Base-by-base conservation (phyloP, 140 eudicot species). In the Eryngium alpinum region DNA sequence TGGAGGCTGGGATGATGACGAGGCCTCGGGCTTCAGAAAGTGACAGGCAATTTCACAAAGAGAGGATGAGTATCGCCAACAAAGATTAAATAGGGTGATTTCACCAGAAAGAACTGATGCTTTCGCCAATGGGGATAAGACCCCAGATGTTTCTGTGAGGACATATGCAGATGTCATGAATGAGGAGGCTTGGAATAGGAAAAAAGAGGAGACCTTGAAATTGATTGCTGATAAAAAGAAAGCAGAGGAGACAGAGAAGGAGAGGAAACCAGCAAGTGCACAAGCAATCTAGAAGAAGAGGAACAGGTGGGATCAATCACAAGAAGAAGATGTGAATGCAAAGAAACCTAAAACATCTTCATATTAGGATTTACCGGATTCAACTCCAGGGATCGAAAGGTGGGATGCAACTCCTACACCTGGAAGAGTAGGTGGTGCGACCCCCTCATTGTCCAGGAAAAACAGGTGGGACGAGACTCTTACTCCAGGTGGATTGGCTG, bases 351-450 rank as follows among this genome's bases (percentile, higher is more conserved):
- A 95, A 75, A 69, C 90, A 10, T 90, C 89, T 21, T 94, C 97
- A 10, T 98, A 92, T 83, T 95, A 98, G 99, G 99, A 95, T 82
- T 72, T 88, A 90, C 99, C 97, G 0, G 99, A 95, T 70, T 93
- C 99, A 0, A 92, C 97, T 49, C 99, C 97, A 0, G 99, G 97
- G 46, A 91, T 94, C 81, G 98, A 97, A 32, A 85, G 99, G 83
- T 95, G 99, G 99, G 99, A 95, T 85, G 99, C 97, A 6, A 95
- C 99, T 27, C 99, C 99, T 1, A 92, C 99, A 9, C 97, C 99
- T 0, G 98, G 98, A 15, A 88, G 99, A 79, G 69, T 88, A 25
- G 63, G 79, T 75, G 79, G 49, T 75, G 79, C 79, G 0, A 5
- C 53, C 63, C 63, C 79, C 7, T 38, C 46, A 4, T 7, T 38